Evolutionary conservation across 73 alveolate species (phyloP), one percentile per base, ranked within the genome.

Genomic region (Symbiodinium pilosum): DNA sequence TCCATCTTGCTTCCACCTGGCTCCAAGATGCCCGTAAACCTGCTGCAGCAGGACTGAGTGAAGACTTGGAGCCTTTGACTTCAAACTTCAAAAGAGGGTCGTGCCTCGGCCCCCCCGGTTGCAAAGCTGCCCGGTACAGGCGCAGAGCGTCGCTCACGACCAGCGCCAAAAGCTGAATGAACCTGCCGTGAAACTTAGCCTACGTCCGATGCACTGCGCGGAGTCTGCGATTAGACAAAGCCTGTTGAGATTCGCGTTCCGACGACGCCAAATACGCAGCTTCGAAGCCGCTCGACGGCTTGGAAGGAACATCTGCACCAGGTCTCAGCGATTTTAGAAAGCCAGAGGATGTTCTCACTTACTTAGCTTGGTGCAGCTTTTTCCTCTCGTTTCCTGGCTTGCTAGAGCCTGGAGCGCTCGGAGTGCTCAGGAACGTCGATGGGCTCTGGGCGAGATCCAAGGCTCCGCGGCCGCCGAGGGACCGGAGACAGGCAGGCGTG

Each of bases 61-160:
- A 54, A 20, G n/a, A 30, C 2, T 6, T 11, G n/a, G 71, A 6
- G 71, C 71, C 16, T 54, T 30, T 21, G 2, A 5, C 26, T 5
- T 21, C 71, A 5, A 54, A 14, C 18, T 54, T 24, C 2, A 0
- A 0, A 30, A 54, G 64, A 54, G 32, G n/a, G 18, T 54, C 71
- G n/a, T 0, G 71, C 71, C 39, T 36, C 41, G 83, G 84, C 30
- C 94, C 94, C 14, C 95, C 95, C 6, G 95, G 95, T 28, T 88
- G 95, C 87, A 88, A n/a, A 30, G 95, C 86, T 11, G 95, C 95
- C 18, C 95, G 95, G 69, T 64, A 88, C 12, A 88, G 40, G 40
- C 39, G 86, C 87, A 88, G 39, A 47, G 95, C 86, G 20, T 88
- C 86, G 32, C 85, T 75, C 68, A 81, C 69, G 43, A 56, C 42